These are phyloP conservation scores for Neurospora tetraspora DNA, from an alignment of 495 filamentous ascomycete genomes.

Conservation along the genomic window DNA sequence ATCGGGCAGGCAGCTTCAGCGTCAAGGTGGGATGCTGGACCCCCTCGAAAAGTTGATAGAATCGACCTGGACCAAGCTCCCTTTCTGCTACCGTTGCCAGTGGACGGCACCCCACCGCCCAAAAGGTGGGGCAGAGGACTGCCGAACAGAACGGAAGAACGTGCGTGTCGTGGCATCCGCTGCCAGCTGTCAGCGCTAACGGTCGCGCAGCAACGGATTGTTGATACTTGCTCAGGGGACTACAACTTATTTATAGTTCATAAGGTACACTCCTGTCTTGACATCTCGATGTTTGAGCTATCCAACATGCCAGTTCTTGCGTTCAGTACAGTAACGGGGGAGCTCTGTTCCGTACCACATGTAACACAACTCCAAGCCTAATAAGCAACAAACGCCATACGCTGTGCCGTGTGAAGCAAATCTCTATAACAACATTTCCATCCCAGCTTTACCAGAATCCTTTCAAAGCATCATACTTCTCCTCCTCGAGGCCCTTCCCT, in stretches of 20 bases:
- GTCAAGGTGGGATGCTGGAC: conserved; percentile 11
- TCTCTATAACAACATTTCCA: background rate
- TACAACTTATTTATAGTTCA: background rate
- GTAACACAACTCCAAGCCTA: background rate
- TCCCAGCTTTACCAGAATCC: background rate
- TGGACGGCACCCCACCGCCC: background rate
- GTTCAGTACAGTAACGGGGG: background rate
- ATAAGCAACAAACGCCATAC: background rate
- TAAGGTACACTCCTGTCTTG: background rate
- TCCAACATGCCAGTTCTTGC: background rate
- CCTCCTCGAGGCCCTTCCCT: conserved; percentile 23
- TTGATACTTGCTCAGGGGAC: background rate
- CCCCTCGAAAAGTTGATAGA: conserved; percentile 15
- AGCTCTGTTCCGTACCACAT: background rate
- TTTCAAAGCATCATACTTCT: conserved; percentile 51
- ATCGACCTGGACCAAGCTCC: conserved; percentile 12
- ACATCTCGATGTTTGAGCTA: background rate
- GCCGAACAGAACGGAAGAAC: background rate
- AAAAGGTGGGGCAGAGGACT: background rate
- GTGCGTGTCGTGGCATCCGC: background rate
- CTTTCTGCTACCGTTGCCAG: background rate
- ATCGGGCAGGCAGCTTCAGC: conserved; percentile 13
- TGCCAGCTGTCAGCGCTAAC: background rate
- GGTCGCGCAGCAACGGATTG: background rate
- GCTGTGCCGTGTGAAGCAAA: background rate